phyloP scores from a whole-genome alignment of 1,284 basidiomycete genomes.

The Gymnopus androsaceus region DNA sequence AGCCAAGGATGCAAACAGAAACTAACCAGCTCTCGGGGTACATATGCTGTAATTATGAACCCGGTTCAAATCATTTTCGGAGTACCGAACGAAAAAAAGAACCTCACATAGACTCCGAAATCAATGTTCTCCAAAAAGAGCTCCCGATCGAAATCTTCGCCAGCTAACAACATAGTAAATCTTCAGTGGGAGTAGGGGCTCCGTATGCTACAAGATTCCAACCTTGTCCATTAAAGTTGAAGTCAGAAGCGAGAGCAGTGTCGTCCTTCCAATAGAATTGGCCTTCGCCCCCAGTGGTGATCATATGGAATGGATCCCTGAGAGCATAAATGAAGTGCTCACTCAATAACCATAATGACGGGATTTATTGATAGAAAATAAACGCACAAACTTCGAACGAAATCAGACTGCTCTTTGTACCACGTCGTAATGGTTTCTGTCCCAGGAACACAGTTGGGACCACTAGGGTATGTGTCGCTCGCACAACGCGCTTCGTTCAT shows the following conservation, averaged over 20 bases:
- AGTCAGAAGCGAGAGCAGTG: conserved; percentile 44
- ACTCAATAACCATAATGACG: too few relatives aligned
- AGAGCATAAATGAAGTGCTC: too few relatives aligned
- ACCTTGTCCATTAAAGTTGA: conserved; percentile 60
- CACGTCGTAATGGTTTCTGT: conserved; percentile 48
- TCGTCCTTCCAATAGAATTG: conserved; percentile 48
- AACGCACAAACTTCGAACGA: conserved; percentile 51
- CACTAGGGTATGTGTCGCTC: conserved; percentile 46
- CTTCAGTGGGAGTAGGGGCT: neutral
- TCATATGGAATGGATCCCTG: conserved; percentile 57
- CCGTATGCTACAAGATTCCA: neutral
- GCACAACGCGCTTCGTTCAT: conserved; percentile 60
- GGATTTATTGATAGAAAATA: neutral
- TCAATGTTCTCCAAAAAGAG: conserved; percentile 54
- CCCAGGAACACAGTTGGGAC: conserved; percentile 49
- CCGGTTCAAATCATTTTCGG: neutral
- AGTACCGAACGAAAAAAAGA: neutral
- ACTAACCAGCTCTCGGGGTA: conserved; percentile 54
- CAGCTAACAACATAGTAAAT: conserved; percentile 35
- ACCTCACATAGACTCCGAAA: conserved; percentile 54
- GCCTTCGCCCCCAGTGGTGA: conserved; percentile 60
- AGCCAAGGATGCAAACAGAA: neutral
- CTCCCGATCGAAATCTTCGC: conserved; percentile 56
- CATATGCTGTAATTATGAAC: conserved; percentile 46
- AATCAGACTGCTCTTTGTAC: conserved; percentile 54